These are phyloP conservation scores for Amylostereum areolatum DNA, from an alignment of 1,284 basidiomycete species.

Conservation along the genomic window DNA sequence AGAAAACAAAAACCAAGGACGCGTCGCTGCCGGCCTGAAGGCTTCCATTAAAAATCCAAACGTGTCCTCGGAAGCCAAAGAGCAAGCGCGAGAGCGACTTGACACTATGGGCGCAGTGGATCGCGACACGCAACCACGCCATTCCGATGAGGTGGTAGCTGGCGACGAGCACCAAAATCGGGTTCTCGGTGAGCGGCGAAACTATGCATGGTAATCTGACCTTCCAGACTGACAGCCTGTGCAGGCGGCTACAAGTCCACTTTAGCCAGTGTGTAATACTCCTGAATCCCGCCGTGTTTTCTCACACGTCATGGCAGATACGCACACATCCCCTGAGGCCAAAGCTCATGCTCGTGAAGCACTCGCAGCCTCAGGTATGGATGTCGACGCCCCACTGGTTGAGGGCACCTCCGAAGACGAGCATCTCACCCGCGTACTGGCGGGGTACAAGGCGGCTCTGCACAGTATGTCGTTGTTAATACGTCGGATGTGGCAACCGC, in stretches of 20 bases:
- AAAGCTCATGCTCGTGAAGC: conserved; percentile 37
- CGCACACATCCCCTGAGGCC: conserved; percentile 36
- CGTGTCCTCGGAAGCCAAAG: conserved; percentile 45
- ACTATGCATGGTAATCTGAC: not conserved
- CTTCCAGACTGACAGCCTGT: not conserved
- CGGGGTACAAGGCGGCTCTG: conserved; percentile 44
- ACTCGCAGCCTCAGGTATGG: conserved; percentile 25
- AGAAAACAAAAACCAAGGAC: conserved; percentile 8
- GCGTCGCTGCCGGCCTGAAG: conserved; percentile 48
- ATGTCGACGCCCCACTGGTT: conserved; percentile 1
- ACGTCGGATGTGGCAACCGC: not conserved
- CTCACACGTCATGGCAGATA: conserved; percentile 22
- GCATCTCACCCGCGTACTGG: conserved; percentile 34
- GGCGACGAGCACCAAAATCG: conserved; percentile 22
- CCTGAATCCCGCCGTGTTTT: not conserved
- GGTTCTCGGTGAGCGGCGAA: conserved; percentile 21
- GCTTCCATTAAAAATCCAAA: conserved; percentile 49
- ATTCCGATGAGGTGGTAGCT: no score
- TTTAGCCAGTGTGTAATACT: conserved; percentile 31
- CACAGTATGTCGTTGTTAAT: conserved; percentile 27
- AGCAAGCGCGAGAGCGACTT: conserved; percentile 37
- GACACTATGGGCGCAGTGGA: conserved; percentile 28
- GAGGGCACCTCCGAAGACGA: conserved; percentile 29
- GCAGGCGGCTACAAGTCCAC: conserved; percentile 45
- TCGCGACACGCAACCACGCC: conserved; percentile 11